Conservation (phyloP, 331 rosid species). For the Pyracantha coccinea region DNA sequence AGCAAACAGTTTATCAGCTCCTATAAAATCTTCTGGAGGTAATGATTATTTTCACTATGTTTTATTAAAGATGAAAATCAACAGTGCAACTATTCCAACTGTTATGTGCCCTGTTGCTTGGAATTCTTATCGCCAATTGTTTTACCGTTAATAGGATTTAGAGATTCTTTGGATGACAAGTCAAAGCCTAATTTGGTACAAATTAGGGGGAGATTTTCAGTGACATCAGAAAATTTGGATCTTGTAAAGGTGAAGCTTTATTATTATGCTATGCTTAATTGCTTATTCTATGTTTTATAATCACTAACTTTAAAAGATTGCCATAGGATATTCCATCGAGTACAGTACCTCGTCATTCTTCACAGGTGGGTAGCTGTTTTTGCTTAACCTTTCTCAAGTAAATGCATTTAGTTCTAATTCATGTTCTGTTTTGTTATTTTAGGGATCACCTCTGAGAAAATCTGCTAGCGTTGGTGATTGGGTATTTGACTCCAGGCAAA, state of each 20-base stretch:
- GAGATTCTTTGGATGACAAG: conserved; percentile 92
- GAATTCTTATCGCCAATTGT: conserved; percentile 15
- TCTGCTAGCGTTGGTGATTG: conserved; percentile 97
- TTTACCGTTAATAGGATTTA: conserved; percentile 51
- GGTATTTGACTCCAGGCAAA: conserved; percentile 71
- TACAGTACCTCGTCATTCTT: conserved; percentile 70
- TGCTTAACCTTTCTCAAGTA: conserved; percentile 2
- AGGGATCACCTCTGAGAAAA: conserved; percentile 82
- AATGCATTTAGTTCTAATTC: conserved; percentile 3
- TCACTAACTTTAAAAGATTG: conserved; percentile 43
- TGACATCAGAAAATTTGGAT: conserved; percentile 93
- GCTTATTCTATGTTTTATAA: conserved; percentile 1
- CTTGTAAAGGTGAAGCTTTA: conserved; percentile 69
- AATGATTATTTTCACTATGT: conserved; percentile 20
- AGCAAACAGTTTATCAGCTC: conserved; percentile 98
- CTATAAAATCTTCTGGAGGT: conserved; percentile 98
- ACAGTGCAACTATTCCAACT: not conserved
- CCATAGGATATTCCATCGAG: conserved; percentile 88
- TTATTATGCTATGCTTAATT: conserved; percentile 1
- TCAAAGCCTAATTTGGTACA: conserved; percentile 91
- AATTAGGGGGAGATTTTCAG: conserved; percentile 96
- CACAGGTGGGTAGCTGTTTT: conserved; percentile 63
- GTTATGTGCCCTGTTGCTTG: not conserved
- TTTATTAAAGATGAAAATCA: not conserved
- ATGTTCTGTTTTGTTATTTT: conserved; percentile 23